These are phyloP conservation scores for Monosporozyma unispora DNA, from an alignment of 805 yeast genomes.

Conservation along the genomic window DNA sequence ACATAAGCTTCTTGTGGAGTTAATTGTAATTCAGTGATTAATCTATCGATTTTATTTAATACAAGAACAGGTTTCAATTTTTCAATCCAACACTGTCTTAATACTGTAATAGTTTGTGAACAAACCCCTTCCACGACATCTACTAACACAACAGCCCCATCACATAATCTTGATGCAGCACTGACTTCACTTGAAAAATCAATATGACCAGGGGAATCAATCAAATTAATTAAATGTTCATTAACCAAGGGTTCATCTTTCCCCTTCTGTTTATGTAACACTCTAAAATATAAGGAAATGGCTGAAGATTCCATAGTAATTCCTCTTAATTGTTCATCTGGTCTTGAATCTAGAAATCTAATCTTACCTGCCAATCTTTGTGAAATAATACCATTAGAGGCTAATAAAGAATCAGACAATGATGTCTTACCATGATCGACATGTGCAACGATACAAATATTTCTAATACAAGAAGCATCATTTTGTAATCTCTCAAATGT, in stretches of 20 bases:
- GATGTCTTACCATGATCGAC: slow-evolving; percentile 99
- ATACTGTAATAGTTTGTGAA: slow-evolving; percentile 90
- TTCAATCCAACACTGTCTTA: slow-evolving; percentile 94
- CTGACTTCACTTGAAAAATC: slow-evolving; percentile 96
- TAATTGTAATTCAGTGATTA: slow-evolving; percentile 72
- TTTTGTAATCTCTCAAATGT: slow-evolving; percentile 59
- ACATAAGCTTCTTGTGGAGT: slow-evolving; percentile 77
- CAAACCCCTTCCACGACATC: slow-evolving; percentile 98
- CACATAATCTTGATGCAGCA: slow-evolving; percentile 91
- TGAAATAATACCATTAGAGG: slow-evolving; percentile 94
- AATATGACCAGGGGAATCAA: slow-evolving; percentile 98
- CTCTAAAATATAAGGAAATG: slow-evolving; percentile 81
- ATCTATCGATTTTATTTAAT: slow-evolving; percentile 82
- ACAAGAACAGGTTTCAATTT: slow-evolving; percentile 81
- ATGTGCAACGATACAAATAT: slow-evolving; percentile 93
- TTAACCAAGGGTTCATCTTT: slow-evolving; percentile 42
- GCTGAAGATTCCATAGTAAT: slow-evolving; percentile 98
- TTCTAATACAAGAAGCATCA: slow-evolving; percentile 63
- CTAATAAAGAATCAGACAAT: slow-evolving; percentile 80
- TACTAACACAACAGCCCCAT: slow-evolving; percentile 90
- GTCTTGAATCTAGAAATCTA: slow-evolving; percentile 83
- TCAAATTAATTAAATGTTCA: slow-evolving; percentile 81
- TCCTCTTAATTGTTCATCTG: slow-evolving; percentile 92
- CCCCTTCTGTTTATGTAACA: slow-evolving; percentile 40
- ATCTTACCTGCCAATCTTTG: slow-evolving; percentile 93